phyloP scores from a whole-genome alignment of 2,329 filamentous ascomycete genomes.

The Cladosporium sp. region DNA sequence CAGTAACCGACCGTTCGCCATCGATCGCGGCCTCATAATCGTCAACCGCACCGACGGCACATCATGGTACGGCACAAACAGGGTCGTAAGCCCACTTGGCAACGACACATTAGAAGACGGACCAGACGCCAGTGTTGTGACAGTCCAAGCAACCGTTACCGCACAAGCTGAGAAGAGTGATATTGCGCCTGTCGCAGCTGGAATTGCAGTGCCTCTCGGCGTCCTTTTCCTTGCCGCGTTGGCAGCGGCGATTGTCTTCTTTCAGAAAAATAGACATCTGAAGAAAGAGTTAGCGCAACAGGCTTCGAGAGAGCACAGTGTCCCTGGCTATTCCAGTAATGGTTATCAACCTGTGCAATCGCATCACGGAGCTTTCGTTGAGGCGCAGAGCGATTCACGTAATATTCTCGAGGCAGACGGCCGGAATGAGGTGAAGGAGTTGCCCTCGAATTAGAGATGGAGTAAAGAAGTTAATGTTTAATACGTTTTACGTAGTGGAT shows the following conservation, averaged over 20 bases:
- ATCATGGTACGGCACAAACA: background rate
- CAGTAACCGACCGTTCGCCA: constrained; percentile 9
- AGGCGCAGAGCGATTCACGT: background rate
- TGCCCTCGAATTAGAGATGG: background rate
- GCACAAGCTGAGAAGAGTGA: constrained; percentile 1
- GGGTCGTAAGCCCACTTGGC: background rate
- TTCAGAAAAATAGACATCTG: constrained; percentile 9
- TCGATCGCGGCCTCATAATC: constrained; percentile 14
- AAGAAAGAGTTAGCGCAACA: constrained; percentile 23
- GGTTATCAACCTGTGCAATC: background rate
- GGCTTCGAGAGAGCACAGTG: background rate
- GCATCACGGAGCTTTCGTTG: background rate
- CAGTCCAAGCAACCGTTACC: constrained; percentile 6
- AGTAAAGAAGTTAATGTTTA: too few relatives aligned
- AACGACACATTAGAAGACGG: constrained; percentile 11
- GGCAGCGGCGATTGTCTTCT: constrained; percentile 14
- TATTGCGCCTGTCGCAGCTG: constrained; percentile 14
- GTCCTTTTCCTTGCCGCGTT: constrained; percentile 16
- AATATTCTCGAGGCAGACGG: background rate
- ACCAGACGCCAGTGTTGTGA: background rate
- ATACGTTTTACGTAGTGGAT: too few relatives aligned
- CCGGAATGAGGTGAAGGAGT: background rate
- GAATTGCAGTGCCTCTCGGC: constrained; percentile 15
- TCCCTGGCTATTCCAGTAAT: background rate
- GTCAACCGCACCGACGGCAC: constrained; percentile 17